A percentile compares a stretch with the other conserved stretches of the same genome.
These are phyloP conservation scores for Kuraishia cidri DNA, from an alignment of 805 yeast genomes.

Conservation along the genomic window DNA sequence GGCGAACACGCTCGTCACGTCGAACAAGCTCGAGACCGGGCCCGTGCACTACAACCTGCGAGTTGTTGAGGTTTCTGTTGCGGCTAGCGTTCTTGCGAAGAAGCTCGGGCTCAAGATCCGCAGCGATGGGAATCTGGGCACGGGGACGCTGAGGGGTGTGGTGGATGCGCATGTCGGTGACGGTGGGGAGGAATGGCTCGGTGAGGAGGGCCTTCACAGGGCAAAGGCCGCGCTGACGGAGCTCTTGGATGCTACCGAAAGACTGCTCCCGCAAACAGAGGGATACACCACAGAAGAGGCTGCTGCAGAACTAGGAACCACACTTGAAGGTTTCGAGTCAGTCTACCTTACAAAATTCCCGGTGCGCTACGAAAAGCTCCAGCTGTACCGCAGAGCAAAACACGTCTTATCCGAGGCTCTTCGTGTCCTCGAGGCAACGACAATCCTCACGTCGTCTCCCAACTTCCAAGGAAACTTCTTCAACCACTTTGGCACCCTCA, in stretches of 20 bases:
- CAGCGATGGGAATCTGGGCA: conserved; percentile 40
- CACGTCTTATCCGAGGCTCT: conserved; percentile 58
- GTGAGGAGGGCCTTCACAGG: conserved; percentile 29
- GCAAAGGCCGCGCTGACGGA: conserved; percentile 30
- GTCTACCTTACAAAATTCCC: conserved; percentile 43
- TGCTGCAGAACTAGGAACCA: conserved; percentile 29
- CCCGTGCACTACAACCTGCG: conserved; percentile 63
- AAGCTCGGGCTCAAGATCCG: conserved; percentile 31
- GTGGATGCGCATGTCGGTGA: conserved; percentile 27
- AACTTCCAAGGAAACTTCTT: conserved; percentile 22
- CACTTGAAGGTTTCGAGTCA: conserved; percentile 30
- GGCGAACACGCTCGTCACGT: conserved; percentile 52
- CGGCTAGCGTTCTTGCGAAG: conserved; percentile 49
- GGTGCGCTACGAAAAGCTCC: conserved; percentile 46
- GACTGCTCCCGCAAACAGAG: conserved; percentile 20
- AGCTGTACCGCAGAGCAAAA: conserved; percentile 46
- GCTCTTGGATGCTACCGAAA: conserved; percentile 24
- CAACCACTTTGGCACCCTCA: conserved; percentile 37
- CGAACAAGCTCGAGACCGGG: conserved; percentile 64
- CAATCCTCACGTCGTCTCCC: conserved; percentile 22
- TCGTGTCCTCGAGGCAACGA: conserved; percentile 44
- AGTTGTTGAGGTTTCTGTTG: conserved; percentile 65
- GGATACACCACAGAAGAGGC: conserved; percentile 46
- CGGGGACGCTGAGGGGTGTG: conserved; percentile 59
- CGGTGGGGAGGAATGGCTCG: conserved; percentile 31